These are phyloP conservation scores for Puccinia novopanici DNA, from an alignment of 1,284 basidiomycete genomes.

Conservation along the genomic window DNA sequence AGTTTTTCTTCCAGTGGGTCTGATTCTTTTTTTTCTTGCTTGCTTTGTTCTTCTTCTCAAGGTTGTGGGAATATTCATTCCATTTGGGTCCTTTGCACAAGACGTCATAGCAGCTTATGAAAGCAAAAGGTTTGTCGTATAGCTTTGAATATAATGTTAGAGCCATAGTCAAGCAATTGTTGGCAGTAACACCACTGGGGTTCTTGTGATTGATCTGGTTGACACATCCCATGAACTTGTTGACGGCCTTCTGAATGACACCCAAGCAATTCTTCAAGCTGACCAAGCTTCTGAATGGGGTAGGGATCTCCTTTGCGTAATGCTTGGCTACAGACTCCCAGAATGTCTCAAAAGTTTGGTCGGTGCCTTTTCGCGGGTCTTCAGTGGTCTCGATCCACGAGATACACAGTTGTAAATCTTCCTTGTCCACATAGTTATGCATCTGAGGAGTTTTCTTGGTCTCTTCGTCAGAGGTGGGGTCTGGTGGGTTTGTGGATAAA, in stretches of 20 bases:
- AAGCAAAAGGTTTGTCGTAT: neutral
- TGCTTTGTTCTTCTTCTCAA: neutral
- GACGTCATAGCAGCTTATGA: neutral
- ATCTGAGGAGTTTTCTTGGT: too few relatives aligned
- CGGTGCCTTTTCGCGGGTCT: neutral
- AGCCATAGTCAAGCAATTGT: neutral
- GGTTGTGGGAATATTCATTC: neutral
- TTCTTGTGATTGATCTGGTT: neutral
- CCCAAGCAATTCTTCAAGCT: neutral
- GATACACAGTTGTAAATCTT: neutral
- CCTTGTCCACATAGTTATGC: neutral
- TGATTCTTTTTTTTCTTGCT: neutral
- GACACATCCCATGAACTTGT: conserved; percentile 16
- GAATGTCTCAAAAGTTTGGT: neutral
- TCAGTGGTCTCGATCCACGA: neutral
- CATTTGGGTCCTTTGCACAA: conserved; percentile 5
- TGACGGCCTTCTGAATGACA: neutral
- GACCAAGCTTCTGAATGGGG: neutral
- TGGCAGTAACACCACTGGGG: neutral
- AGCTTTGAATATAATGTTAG: neutral
- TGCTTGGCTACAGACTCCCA: neutral
- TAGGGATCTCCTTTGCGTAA: neutral
- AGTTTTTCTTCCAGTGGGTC: too few relatives aligned
- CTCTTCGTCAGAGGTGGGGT: too few relatives aligned
- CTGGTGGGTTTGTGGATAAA: too few relatives aligned